Base-by-base conservation (phyloP, 805 yeast species). In the Wickerhamomyces subpelliculosus region DNA sequence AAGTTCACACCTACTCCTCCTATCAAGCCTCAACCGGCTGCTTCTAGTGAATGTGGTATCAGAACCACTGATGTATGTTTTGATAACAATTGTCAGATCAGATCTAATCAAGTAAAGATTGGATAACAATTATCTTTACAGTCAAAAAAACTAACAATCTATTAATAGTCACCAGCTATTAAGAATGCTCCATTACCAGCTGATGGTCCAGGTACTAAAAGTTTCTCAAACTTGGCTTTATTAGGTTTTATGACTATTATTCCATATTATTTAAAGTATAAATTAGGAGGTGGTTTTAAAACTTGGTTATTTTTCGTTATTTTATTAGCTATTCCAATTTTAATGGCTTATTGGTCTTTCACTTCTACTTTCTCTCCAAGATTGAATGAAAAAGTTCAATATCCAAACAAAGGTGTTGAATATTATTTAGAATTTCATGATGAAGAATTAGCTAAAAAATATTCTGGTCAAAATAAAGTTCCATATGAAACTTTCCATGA, bases 401-500 rank as follows among this genome's bases (percentile, higher is more conserved):
- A 79, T 44, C 96, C 96, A 45, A 77, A 78, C 57, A 73, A 70
- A 46, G 90, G 90, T 36, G 78, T 87, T 46, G 84, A 83, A 55
- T 71, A 77, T 62, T 87, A 88, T 62, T 67, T 87, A 50, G 86
- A 82, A 51, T 87, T 81, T 73, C 90, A 85, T 62, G 83, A 83
- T 47, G 77, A 73, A 3, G 84, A 70, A 48, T 68, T 83, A 44
- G 76, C 76, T 50, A 66, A 68, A 32, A 80, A 81, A 64, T 86
- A 86, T 67, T 64, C 65, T 35, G 95, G 95, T 44, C 57, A 67
- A 50, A 67, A 70, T 55, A 87, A 88, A 67, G 84, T 87, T 54
- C 95, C 96, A 51, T 81, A 84, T 78, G 95, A 86, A 64, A 84
- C 94, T 13, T 87, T 88, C 80, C 89, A 83, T 57, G 93, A 87